phyloP scores from a whole-genome alignment of 2,329 filamentous ascomycete species.

The Lachnellula arida region DNA sequence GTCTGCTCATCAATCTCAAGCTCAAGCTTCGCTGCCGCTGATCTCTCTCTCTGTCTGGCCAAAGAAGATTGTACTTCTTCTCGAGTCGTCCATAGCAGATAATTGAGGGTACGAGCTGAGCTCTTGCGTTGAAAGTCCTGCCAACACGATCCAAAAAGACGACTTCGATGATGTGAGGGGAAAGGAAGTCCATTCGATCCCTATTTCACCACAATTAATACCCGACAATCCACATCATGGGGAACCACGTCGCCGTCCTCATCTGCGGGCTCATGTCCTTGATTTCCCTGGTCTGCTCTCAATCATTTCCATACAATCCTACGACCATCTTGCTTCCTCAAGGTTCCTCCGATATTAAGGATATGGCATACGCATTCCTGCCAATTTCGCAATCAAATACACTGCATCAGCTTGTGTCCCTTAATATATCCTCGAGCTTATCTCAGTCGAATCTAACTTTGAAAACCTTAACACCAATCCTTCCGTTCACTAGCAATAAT shows the following conservation, averaged over 20 bases:
- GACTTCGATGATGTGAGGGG: slow-evolving; percentile 17
- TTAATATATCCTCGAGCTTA: slow-evolving; percentile 61
- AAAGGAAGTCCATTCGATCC: slow-evolving; percentile 11
- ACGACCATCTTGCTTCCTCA: slow-evolving; percentile 63
- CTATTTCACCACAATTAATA: slow-evolving; percentile 14
- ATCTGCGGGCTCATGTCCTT: slow-evolving; percentile 18
- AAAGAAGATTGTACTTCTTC: neutral
- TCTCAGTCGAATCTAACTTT: slow-evolving; percentile 41
- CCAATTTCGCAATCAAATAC: slow-evolving; percentile 34
- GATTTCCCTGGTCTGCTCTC: slow-evolving; percentile 24
- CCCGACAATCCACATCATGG: slow-evolving; percentile 23
- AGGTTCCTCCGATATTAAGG: slow-evolving; percentile 41
- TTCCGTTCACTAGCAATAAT: slow-evolving; percentile 58
- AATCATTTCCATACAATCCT: slow-evolving; percentile 68
- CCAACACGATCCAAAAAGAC: slow-evolving; percentile 1
- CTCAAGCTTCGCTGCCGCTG: neutral
- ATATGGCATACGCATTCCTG: slow-evolving; percentile 65
- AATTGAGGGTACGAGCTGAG: slow-evolving; percentile 13
- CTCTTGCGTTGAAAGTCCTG: slow-evolving; percentile 9
- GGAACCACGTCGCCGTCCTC: slow-evolving; percentile 12
- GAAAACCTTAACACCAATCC: slow-evolving; percentile 47
- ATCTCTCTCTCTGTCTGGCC: neutral
- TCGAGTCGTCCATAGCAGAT: slow-evolving; percentile 1
- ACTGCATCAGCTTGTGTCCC: slow-evolving; percentile 49
- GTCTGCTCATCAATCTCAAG: slow-evolving; percentile 4